Evolutionary conservation across 2,329 filamentous ascomycete species (phyloP), one percentile per base, ranked within the genome.

Genomic region (Fonsecaea nubica): DNA sequence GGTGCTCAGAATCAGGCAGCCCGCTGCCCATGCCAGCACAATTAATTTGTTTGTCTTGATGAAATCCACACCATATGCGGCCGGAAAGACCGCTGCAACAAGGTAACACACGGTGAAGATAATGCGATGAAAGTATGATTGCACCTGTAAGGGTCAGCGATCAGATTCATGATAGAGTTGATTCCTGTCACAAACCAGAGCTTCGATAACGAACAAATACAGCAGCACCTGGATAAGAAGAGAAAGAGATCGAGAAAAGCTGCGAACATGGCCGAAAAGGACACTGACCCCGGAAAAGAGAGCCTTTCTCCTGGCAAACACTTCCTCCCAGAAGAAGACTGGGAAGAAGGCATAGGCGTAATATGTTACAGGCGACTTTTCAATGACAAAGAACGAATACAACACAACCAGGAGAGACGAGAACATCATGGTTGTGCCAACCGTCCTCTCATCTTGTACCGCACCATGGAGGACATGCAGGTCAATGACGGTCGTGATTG

Each of bases 321-420:
- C 92, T 75, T 97, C 93, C 78, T 97, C 94, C 95, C 95, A 99
- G 80, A 99, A 98, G 64, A 92, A 86, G 2, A 97, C 89, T 0
- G 95, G 95, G 77, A 99, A 99, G 73, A 96, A 86, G 0, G 90
- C 91, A 76, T 99, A 99, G 1, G 88, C 87, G 75, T 98, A 99
- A 77, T 99, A 99, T 2, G 91, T 90, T 64, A 84, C 76, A 0
- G 94, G 90, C 1, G 93, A 97, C 53, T 88, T 86, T 54, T 96
- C 94, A 64, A 92, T 82, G 65, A 91, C 82, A 63, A 99, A 90
- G 0, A 92, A 88, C 6, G 92, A 90, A 74, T 91, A 97, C 12
- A 98, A 79, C 1, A 83, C 83, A 30, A 91, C 85, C n/a, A 96
- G 84, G 4, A 90, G 76, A 0, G 93, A 92, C 0, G 90, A 89